Conservation (phyloP, 768 basidiomycete genomes). For the Suillus brevipes region DNA sequence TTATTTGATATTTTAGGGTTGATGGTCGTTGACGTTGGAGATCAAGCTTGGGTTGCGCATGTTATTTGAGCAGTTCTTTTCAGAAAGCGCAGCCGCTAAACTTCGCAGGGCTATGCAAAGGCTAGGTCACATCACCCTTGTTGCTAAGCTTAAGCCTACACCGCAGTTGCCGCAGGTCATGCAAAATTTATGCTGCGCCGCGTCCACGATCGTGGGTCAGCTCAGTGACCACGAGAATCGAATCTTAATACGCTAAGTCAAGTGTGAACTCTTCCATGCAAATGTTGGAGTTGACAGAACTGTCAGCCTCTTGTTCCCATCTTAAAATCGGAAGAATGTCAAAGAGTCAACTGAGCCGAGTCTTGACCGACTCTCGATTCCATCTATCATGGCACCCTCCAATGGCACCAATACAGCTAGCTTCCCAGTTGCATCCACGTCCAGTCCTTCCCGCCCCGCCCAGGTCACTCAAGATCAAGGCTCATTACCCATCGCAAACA, state of each 20-base stretch:
- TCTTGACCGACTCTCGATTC: not conserved
- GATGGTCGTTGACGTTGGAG: not conserved
- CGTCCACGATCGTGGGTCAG: not conserved
- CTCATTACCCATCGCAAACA: constrained; percentile 15
- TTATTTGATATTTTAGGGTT: constrained; percentile 13
- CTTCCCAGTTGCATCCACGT: not conserved
- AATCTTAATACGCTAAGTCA: not conserved
- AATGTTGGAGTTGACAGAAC: not conserved
- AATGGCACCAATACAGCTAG: not conserved
- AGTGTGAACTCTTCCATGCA: not conserved
- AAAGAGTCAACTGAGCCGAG: not conserved
- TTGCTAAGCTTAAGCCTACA: not conserved
- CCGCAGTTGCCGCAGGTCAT: not conserved
- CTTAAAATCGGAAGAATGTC: not conserved
- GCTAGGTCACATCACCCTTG: not conserved
- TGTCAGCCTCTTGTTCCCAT: not conserved
- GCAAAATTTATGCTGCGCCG: not conserved
- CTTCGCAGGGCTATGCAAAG: not conserved
- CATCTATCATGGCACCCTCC: not conserved
- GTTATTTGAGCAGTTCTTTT: not conserved
- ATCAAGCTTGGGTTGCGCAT: not conserved
- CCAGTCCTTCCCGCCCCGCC: not conserved
- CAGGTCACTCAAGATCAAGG: not conserved
- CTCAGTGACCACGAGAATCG: not conserved
- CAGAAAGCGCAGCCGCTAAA: not conserved